A percentile compares a stretch with the other conserved stretches of the same genome.
phyloP scores from a whole-genome alignment of 1,284 basidiomycete species.

The Naganishia albida region DNA sequence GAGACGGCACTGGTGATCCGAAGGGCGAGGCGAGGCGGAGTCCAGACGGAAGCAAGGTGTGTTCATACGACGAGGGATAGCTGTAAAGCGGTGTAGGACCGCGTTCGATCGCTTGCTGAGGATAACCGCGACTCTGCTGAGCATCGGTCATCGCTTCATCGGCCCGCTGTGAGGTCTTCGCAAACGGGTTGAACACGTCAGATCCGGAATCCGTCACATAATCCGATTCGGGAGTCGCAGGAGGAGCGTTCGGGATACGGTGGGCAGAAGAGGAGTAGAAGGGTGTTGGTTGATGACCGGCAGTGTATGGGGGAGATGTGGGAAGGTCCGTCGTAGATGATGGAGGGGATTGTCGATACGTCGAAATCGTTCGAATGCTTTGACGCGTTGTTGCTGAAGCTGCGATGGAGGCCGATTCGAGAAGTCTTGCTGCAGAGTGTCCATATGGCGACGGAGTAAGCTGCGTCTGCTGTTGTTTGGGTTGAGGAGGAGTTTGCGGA shows the following conservation, averaged over 20 bases:
- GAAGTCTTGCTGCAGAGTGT: conserved; percentile 18
- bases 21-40: conserved; percentile 14
- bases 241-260: background rate
- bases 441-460: conserved; percentile 8
- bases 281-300: background rate
- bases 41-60: conserved; percentile 17
- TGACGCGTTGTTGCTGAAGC: background rate
- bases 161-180: background rate
- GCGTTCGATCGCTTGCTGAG: background rate
- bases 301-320: conserved; percentile 22
- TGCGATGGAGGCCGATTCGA: background rate
- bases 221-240: conserved; percentile 7
- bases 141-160: no score
- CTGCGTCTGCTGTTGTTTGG: background rate
- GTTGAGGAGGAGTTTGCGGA: background rate
- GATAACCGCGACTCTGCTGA: background rate
- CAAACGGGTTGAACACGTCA: conserved; percentile 20
- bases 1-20: background rate
- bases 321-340: background rate
- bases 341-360: conserved; percentile 5
- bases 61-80: conserved; percentile 17
- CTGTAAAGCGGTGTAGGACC: background rate
- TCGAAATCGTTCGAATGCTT: conserved; percentile 7
- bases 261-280: background rate
- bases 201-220: conserved; percentile 7